Percentiles rank a stretch among this genome's conserved stretches.
phyloP scores from a whole-genome alignment of 2,329 filamentous ascomycete genomes.

The Colletotrichum sansevieriae region DNA sequence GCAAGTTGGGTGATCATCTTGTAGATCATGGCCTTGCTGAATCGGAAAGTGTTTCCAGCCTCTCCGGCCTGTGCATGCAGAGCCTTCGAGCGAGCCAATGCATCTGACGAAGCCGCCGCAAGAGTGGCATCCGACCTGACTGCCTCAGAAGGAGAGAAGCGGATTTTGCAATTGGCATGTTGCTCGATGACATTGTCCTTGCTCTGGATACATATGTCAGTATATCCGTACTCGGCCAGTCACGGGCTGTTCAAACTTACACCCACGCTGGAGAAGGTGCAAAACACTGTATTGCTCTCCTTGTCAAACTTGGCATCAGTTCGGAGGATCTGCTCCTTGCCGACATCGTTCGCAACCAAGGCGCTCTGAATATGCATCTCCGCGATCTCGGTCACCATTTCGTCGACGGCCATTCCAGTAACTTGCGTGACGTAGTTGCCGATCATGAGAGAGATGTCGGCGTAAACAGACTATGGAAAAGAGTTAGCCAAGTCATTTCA shows the following conservation, averaged over 20 bases:
- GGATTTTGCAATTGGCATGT: neutral
- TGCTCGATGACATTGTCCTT: slow-evolving; percentile 68
- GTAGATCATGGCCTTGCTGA: slow-evolving; percentile 82
- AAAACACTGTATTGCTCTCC: slow-evolving; percentile 45
- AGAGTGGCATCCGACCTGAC: neutral
- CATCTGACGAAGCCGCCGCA: neutral
- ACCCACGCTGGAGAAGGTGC: slow-evolving; percentile 16
- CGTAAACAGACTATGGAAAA: slow-evolving; percentile 53
- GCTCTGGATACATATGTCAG: slow-evolving; percentile 69
- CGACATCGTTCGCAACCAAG: slow-evolving; percentile 68
- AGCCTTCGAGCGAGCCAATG: neutral
- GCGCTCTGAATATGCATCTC: slow-evolving; percentile 78
- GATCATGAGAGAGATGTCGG: slow-evolving; percentile 74
- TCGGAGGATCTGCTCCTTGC: slow-evolving; percentile 68
- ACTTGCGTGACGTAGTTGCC: slow-evolving; percentile 74
- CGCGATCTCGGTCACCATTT: slow-evolving; percentile 72
- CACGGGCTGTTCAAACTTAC: neutral
- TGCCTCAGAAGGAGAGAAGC: neutral
- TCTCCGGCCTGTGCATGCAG: neutral
- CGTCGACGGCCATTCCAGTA: slow-evolving; percentile 66
- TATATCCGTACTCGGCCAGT: slow-evolving; percentile 54
- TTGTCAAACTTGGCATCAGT: slow-evolving; percentile 70
- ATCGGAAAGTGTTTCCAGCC: slow-evolving; percentile 74
- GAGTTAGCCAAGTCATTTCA: neutral
- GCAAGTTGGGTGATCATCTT: slow-evolving; percentile 73